Evolutionary conservation across 768 basidiomycete species (phyloP), one percentile per base, ranked within the genome.

Genomic region (Xerocomellus dryophilus): DNA sequence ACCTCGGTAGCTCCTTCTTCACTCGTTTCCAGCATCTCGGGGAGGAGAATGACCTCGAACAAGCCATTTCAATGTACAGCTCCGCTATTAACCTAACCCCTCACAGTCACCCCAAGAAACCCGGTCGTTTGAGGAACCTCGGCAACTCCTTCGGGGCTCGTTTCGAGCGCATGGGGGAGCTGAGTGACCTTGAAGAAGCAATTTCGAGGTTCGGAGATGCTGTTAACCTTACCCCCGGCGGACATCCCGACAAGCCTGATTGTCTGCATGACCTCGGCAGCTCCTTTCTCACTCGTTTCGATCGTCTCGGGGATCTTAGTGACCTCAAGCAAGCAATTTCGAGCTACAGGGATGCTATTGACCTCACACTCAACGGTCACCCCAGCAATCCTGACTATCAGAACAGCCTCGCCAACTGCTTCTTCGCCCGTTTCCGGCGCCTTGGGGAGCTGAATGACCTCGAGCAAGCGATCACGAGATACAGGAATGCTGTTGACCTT

Each of bases 341-440:
- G 4, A 25, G 6, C 7, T 17, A n/a, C 2, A 11, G 14, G 20
- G 21, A 43, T 14, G 55, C 51, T 7, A 31, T 48, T 34, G n/a
- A 43, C 8, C 27, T 47, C 20, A 36, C 25, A n/a, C n/a, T n/a
- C n/a, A n/a, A n/a, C n/a, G n/a, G n/a, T n/a, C n/a, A n/a, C n/a
- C n/a, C n/a, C n/a, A n/a, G n/a, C n/a, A n/a, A n/a, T n/a, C n/a
- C n/a, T n/a, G n/a, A n/a, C n/a, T n/a, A n/a, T n/a, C n/a, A n/a
- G n/a, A n/a, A n/a, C n/a, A n/a, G n/a, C n/a, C n/a, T n/a, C n/a
- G n/a, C n/a, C n/a, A n/a, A n/a, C n/a, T n/a, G n/a, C n/a, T n/a
- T n/a, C n/a, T n/a, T n/a, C n/a, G n/a, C n/a, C n/a, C n/a, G 55
- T 32, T 56, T 56, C 9, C 34, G 52, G 38, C 43, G 21, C 29